Evolutionary conservation across 352 stramenopile genomes (phyloP), one percentile per base, ranked within the genome.

Genomic region (Thalassiosira mediterranea): DNA sequence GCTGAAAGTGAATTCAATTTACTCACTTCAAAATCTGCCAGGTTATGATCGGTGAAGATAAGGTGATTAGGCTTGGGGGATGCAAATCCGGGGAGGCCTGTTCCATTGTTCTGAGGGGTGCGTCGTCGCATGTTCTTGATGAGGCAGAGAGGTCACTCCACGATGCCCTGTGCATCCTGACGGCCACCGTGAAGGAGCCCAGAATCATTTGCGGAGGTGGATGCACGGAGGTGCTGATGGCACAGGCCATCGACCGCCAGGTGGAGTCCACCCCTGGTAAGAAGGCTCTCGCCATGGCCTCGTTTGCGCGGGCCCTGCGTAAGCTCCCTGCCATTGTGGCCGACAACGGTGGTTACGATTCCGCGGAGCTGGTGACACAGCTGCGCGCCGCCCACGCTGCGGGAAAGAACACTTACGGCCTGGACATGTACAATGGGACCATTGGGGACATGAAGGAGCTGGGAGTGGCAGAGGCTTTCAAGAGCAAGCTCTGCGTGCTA

Each of bases 71-170:
- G 19, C 98, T 99, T 83, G 97, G 94, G 32, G 97, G 97, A 21
- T 98, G 97, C 84, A 98, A 99, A 89, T 97, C 93, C 0, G 95
- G 95, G 60, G 91, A 91, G 49, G 96, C 96, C 8, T 98, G 95
- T 88, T 97, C 94, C 19, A 96, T 98, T 60, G 94, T 98, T 7
- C 81, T 95, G 31, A 90, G 97, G 51, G 97, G 97, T 61, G 95
- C 95, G 32, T 97, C 90, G 67, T 93, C 89, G 46, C 97, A 99
- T 73, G 64, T 99, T 51, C 89, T 99, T 38, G 97, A 99, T 51
- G 97, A 99, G 86, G 97, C 97, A 0, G 97, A 99, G 89, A 95
- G 97, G 28, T 99, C 96, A 63, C 87, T 99, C 15, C 97, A 99
- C 82, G 97, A 99, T 81, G 97, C 97, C 28, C 85, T 99, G 11